These are phyloP conservation scores for Meredithiella fracta DNA, from an alignment of 2,329 filamentous ascomycete species.

Conservation along the genomic window DNA sequence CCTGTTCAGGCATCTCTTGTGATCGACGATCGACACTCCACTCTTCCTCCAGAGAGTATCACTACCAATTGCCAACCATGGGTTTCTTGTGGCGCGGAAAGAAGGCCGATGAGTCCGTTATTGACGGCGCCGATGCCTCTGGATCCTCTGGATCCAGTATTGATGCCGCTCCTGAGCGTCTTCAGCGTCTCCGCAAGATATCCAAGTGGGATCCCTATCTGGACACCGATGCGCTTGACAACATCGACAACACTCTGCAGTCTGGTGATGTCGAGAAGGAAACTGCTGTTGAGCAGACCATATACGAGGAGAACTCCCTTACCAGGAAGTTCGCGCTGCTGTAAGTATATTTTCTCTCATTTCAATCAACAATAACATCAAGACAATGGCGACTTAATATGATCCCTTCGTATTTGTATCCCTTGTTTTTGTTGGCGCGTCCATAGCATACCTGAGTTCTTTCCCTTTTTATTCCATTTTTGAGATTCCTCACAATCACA, in stretches of 20 bases:
- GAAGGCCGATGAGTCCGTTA: slow-evolving; percentile 6
- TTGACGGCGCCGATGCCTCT: slow-evolving; percentile 1
- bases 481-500: too few species aligned
- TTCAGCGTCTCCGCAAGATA: slow-evolving; percentile 10
- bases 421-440: background rate
- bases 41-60: background rate
- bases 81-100: slow-evolving; percentile 13
- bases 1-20: slow-evolving; percentile 7
- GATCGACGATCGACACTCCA: slow-evolving; percentile 1
- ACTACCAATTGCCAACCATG: slow-evolving; percentile 4
- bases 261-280: slow-evolving; percentile 30
- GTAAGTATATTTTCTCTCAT: slow-evolving; percentile 27
- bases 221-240: slow-evolving; percentile 34
- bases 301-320: slow-evolving; percentile 39
- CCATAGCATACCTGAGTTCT: too few species aligned
- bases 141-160: slow-evolving; percentile 4
- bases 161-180: slow-evolving; percentile 7
- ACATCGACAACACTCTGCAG: slow-evolving; percentile 30
- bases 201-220: slow-evolving; percentile 43
- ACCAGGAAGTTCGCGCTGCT: slow-evolving; percentile 30
- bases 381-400: background rate
- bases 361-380: background rate
- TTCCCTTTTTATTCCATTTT: too few species aligned
- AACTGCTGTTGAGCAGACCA: slow-evolving; percentile 28
- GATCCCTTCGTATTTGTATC: background rate